Evolutionary conservation across 2,329 filamentous ascomycete species (phyloP), one percentile per base, ranked within the genome.

Genomic region (Cladosporium sp.): DNA sequence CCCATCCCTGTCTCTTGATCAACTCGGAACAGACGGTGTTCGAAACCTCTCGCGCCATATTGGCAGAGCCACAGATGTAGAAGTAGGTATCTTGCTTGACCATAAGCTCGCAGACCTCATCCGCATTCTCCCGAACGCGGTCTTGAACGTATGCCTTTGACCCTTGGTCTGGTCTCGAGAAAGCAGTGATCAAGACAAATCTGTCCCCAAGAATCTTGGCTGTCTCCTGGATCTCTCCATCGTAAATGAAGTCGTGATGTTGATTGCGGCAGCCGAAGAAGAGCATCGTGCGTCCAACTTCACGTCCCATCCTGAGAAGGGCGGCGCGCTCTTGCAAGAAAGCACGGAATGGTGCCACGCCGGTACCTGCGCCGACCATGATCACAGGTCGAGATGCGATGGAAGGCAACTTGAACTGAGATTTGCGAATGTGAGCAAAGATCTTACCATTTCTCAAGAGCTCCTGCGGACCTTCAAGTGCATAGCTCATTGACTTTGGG

Each of bases 321-420:
- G 67, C 63, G 14, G 69, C 67, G 9, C 72, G 69, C 54, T 74
- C 70, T 19, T 69, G 62, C 5, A 78, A 54, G 63, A 78, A 78
- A 3, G 68, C 76, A 2, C 75, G 72, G 70, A 78, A 77, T 0
- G 78, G 79, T 0, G 80, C 80, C 15, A 82, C 67, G 3, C 80
- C 80, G 0, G 79, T 82, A 1, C 81, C 82, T 0, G 80, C 73
- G 2, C 72, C 79, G 6, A 83, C 71, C 77, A 83, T 80, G 50
- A 85, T 72, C 8, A 85, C 67, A 0, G 82, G 82, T 0, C 72
- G 76, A 3, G 66, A 72, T 6, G 72, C 66, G 0, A 72, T 67
- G 15, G 73, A 65, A 0, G 79, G 79, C 3, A 81, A 71, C 56
- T 77, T 78, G 71, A 81, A 81, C 40, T 73, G 75, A 1, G 76